These are phyloP conservation scores for Hypoxylon sp. DNA, from an alignment of 2,329 filamentous ascomycete species.

Conservation along the genomic window DNA sequence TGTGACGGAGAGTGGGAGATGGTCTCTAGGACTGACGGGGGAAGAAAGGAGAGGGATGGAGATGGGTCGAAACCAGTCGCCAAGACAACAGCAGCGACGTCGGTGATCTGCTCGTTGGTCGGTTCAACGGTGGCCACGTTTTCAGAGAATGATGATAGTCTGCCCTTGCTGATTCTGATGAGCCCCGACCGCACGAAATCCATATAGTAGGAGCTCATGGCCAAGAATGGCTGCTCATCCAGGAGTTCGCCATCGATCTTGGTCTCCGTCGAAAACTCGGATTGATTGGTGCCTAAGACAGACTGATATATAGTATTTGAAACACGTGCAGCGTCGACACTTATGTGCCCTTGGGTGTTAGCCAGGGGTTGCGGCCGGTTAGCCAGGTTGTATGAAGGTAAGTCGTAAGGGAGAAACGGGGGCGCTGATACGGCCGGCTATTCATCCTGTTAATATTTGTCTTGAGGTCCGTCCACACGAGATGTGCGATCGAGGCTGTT, in stretches of 20 bases:
- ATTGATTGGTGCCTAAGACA: constrained; percentile 67
- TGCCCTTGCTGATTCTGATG: constrained; percentile 66
- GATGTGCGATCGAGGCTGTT: neutral
- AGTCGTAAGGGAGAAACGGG: constrained; percentile 78
- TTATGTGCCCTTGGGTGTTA: constrained; percentile 75
- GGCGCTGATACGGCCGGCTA: constrained; percentile 63
- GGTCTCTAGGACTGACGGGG: constrained; percentile 63
- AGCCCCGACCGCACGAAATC: constrained; percentile 78
- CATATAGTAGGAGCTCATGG: constrained; percentile 77
- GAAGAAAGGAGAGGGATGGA: constrained; percentile 73
- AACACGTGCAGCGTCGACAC: constrained; percentile 66
- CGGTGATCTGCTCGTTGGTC: constrained; percentile 56
- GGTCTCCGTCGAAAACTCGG: constrained; percentile 60
- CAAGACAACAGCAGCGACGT: constrained; percentile 76
- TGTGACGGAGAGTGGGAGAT: constrained; percentile 70
- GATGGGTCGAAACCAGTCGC: constrained; percentile 81
- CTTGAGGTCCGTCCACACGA: neutral
- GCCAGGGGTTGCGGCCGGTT: constrained; percentile 69
- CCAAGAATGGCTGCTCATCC: constrained; percentile 71
- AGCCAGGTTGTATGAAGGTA: constrained; percentile 77
- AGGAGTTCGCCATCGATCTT: constrained; percentile 57
- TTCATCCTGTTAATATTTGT: constrained; percentile 50
- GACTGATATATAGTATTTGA: constrained; percentile 65
- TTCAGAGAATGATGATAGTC: constrained; percentile 55
- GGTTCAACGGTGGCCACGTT: constrained; percentile 54